phyloP scores from a whole-genome alignment of 768 basidiomycete species.

The Lentinus brumalis region DNA sequence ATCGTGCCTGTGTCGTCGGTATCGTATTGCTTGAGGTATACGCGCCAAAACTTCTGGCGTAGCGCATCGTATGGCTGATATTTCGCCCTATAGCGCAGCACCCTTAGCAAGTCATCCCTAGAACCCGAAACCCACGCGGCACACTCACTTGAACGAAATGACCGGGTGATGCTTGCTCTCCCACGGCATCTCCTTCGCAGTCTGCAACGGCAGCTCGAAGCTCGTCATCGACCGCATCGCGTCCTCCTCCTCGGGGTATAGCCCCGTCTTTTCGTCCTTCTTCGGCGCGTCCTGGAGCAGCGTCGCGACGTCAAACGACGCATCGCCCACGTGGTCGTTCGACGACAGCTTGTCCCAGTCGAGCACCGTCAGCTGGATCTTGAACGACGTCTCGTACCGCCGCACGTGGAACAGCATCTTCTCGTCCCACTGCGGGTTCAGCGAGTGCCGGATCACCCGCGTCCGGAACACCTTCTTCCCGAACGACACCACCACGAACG shows the following conservation, averaged over 20 bases:
- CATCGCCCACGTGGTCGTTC: conserved; percentile 90
- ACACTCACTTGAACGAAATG: conserved; percentile 62
- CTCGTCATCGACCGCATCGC: conserved; percentile 67
- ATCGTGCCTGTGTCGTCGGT: conserved; percentile 75
- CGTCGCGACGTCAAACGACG: conserved; percentile 66
- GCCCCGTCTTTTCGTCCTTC: conserved; percentile 53
- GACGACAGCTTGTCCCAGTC: conserved; percentile 96
- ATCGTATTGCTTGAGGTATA: conserved; percentile 89
- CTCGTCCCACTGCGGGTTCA: conserved; percentile 92
- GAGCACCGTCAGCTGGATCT: conserved; percentile 78
- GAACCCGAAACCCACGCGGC: not conserved
- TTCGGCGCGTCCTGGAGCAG: conserved; percentile 53
- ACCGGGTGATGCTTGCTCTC: conserved; percentile 71
- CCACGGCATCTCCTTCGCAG: conserved; percentile 66
- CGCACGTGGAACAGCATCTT: conserved; percentile 95
- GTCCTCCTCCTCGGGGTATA: conserved; percentile 55
- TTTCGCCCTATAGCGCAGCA: conserved; percentile 61
- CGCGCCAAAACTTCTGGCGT: conserved; percentile 88
- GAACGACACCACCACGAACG: conserved; percentile 94
- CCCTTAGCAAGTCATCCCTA: conserved; percentile 13
- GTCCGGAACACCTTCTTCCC: conserved; percentile 98
- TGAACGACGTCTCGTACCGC: conserved; percentile 78
- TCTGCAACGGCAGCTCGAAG: conserved; percentile 64
- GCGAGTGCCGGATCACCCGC: conserved; percentile 79
- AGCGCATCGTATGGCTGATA: conserved; percentile 95